phyloP scores from a whole-genome alignment of 345 rosid species.

The Linum trigynum region DNA sequence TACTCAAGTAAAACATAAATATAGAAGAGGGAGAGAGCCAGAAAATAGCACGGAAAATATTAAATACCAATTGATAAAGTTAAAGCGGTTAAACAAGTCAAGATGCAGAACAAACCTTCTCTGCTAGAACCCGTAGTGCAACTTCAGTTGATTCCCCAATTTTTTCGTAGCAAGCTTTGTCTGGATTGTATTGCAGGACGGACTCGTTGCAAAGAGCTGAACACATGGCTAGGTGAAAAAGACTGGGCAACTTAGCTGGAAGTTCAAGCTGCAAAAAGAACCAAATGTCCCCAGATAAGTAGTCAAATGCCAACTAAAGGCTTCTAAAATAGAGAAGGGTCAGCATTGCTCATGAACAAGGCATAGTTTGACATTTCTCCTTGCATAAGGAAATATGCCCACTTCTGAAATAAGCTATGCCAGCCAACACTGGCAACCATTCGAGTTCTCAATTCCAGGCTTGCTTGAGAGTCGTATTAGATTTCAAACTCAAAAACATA shows the following conservation, averaged over 20 bases:
- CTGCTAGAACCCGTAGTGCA: conserved; percentile 87
- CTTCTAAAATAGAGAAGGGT: not conserved
- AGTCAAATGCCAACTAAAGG: not conserved
- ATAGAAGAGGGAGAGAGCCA: not conserved
- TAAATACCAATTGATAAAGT: not conserved
- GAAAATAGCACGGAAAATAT: not conserved
- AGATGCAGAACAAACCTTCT: conserved; percentile 55
- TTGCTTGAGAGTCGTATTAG: not conserved
- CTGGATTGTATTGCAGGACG: conserved; percentile 89
- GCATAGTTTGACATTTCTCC: too few relatives aligned
- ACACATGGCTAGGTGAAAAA: conserved; percentile 90
- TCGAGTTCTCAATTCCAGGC: not conserved
- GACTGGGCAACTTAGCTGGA: conserved; percentile 92
- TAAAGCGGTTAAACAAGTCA: not conserved
- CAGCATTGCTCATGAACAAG: not conserved
- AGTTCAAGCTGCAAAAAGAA: conserved; percentile 61
- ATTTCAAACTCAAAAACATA: too few relatives aligned
- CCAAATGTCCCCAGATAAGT: conserved; percentile 15
- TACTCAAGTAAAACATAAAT: not conserved
- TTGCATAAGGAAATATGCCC: not conserved
- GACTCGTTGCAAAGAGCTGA: conserved; percentile 97
- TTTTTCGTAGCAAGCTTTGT: conserved; percentile 78
- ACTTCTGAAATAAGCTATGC: not conserved
- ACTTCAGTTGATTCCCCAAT: conserved; percentile 99
- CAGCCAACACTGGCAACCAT: not conserved